Evolutionary conservation across 148 eudicot species (phyloP), one percentile per base, ranked within the genome.

Genomic region (Rhododendron ferrugineum): DNA sequence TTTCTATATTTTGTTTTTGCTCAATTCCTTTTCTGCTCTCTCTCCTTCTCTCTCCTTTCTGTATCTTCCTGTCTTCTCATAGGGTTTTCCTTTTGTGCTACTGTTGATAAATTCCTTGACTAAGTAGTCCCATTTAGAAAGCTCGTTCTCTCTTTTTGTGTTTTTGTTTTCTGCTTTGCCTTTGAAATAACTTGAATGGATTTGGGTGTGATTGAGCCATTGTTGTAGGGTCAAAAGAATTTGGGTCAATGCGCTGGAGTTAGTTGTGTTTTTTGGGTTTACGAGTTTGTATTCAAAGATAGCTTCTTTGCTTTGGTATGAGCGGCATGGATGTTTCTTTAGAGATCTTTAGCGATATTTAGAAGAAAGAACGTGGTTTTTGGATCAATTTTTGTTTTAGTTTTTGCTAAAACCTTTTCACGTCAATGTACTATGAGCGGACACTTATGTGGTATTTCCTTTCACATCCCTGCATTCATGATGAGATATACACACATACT

Each of bases 381-480:
- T 1, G 68, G 68, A 60, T 60, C 23, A 6, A 1, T 5, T 20
- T 20, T 6, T 60, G 26, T 46, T 9, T 74, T 62, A 6, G 82
- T 76, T 34, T 58, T 20, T 32, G 68, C 37, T 47, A n/a, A 6
- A 68, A 49, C 14, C 52, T 30, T 14, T 40, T 82, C 32, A 23
- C 20, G 74, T 40, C 34, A 82, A 64, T 15, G 42, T n/a, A 42
- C 40, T 36, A 6, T 64, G 40, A 42, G 44, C 44, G n/a, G 4
- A 50, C 18, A 60, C 70, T 18, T 3, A 64, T 64, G 16, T 26
- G 75, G 16, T 82, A 13, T 18, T 62, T 82, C 42, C 74, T 30
- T 77, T 90, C 98, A 70, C 99, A 97, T 94, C 94, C 99, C 74
- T 97, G 98, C 86, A 97, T 97, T 86, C 99, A 97, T 89, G 98